Evolutionary conservation across 83 land plant species (phyloP), one percentile per base, ranked within the genome.

Genomic region (Larix sibirica): DNA sequence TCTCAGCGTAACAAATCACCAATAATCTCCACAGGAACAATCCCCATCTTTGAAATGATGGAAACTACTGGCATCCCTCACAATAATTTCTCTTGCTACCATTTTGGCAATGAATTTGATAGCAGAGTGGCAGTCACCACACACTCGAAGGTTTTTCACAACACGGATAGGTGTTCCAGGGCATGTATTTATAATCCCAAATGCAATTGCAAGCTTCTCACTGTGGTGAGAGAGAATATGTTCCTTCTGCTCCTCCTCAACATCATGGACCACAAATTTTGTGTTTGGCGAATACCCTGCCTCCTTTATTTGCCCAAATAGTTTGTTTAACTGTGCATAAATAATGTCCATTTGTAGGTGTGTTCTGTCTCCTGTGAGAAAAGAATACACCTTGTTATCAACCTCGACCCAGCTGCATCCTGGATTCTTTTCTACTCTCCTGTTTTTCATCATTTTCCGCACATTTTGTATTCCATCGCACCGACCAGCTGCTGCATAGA

Each of bases 381-480:
- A 74, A 44, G 77, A 74, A 44, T 44, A 21, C 77, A 74, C 58
- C 77, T 74, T 74, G 77, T 74, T 74, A 44, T 74, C 44, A 74
- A 44, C 77, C 77, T 74, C 77, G 23, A 74, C 26, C 77, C 77
- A 74, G 58, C 77, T 74, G 77, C 77, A 74, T 74, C 77, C 77
- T 44, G 77, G 77, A 9, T 44, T 74, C 26, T 74, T 74, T 74
- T 74, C 77, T 74, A 74, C 5, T 54, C 42, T 42, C 77, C 58
- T 74, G 18, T 44, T 56, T 10, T 74, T 74, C 77, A 74, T 74
- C 58, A 21, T 74, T 21, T 10, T 74, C 47, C 77, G 26, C 26
- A 74, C 58, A 56, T 47, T 74, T 74, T 44, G 56, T 42, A 54
- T 44, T 58, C 28, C 77, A 44, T 74, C 77, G 26, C 21, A 44